phyloP scores from a whole-genome alignment of 257 asterid genomes.

The Solanum arcanum region DNA sequence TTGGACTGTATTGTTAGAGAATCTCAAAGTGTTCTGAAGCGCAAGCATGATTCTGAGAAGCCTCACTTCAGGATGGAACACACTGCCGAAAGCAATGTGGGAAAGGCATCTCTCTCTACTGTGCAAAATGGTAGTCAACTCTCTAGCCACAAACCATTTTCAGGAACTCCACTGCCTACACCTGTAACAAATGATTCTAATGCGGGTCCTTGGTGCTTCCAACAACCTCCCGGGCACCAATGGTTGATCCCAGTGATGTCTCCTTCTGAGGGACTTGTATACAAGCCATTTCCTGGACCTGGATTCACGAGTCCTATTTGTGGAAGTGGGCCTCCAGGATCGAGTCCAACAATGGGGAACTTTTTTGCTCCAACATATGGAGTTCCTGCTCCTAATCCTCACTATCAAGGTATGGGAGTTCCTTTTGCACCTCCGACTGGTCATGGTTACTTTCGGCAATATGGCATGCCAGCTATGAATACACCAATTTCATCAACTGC shows the following conservation, averaged over 20 bases:
- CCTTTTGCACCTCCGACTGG: slow-evolving; percentile 23
- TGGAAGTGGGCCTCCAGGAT: slow-evolving; percentile 27
- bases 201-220: slow-evolving; percentile 22
- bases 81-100: slow-evolving; percentile 52
- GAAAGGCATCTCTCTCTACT: slow-evolving; percentile 27
- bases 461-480: slow-evolving; percentile 40
- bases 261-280: slow-evolving; percentile 82
- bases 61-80: slow-evolving; percentile 37
- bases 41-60: slow-evolving; percentile 20
- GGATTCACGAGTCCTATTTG: slow-evolving; percentile 24
- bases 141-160: slow-evolving; percentile 11
- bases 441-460: slow-evolving; percentile 42
- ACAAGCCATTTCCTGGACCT: slow-evolving; percentile 70
- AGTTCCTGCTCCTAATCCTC: slow-evolving; percentile 22
- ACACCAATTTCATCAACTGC: slow-evolving; percentile 23
- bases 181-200: slow-evolving; percentile 18
- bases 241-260: slow-evolving; percentile 92
- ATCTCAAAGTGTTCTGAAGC: slow-evolving; percentile 22
- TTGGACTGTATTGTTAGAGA: slow-evolving; percentile 24
- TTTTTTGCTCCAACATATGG: slow-evolving; percentile 38
- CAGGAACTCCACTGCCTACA: slow-evolving; percentile 13
- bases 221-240: slow-evolving; percentile 57
- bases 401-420: slow-evolving; percentile 25
- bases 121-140: slow-evolving; percentile 25
- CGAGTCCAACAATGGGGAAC: slow-evolving; percentile 27